Conservation (phyloP, 192 early-diverging fungal genomes). For the Coemansia sp. region DNA sequence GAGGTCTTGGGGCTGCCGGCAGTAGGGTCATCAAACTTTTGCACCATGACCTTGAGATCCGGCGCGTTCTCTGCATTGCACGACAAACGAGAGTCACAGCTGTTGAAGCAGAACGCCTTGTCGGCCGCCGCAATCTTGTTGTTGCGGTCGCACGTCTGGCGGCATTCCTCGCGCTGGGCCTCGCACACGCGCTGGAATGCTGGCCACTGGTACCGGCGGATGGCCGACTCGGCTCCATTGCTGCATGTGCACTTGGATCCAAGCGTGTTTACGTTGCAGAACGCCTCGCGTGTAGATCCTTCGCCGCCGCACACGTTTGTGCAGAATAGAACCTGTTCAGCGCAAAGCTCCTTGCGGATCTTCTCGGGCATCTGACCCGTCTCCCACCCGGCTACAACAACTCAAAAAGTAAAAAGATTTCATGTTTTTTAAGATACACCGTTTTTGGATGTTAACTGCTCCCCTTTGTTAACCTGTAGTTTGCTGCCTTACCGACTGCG, state of each 20-base stretch:
- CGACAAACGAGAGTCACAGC: constrained; percentile 46
- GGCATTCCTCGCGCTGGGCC: constrained; percentile 49
- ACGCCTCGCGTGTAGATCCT: constrained; percentile 44
- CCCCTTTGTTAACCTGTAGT: neutral
- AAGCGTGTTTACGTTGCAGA: constrained; percentile 55
- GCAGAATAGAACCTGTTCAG: constrained; percentile 57
- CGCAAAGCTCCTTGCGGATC: constrained; percentile 57
- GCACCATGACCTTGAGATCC: constrained; percentile 55
- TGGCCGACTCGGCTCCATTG: constrained; percentile 55
- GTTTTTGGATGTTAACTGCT: neutral
- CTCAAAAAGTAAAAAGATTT: neutral
- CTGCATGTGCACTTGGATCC: constrained; percentile 53
- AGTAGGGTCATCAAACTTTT: constrained; percentile 53
- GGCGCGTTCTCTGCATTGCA: constrained; percentile 44
- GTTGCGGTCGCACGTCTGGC: constrained; percentile 38
- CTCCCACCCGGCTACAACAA: constrained; percentile 45
- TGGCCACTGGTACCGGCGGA: constrained; percentile 57
- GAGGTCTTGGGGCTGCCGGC: constrained; percentile 37
- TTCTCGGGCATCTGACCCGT: constrained; percentile 53
- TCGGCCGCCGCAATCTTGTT: constrained; percentile 26
- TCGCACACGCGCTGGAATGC: constrained; percentile 60
- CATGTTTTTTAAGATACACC: neutral
- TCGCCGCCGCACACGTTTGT: constrained; percentile 58
- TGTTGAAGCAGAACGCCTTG: constrained; percentile 50
- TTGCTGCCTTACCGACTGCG: constrained; percentile 24